Conservation (phyloP, 2,329 filamentous ascomycete genomes). For the Cladophialophora bantiana region DNA sequence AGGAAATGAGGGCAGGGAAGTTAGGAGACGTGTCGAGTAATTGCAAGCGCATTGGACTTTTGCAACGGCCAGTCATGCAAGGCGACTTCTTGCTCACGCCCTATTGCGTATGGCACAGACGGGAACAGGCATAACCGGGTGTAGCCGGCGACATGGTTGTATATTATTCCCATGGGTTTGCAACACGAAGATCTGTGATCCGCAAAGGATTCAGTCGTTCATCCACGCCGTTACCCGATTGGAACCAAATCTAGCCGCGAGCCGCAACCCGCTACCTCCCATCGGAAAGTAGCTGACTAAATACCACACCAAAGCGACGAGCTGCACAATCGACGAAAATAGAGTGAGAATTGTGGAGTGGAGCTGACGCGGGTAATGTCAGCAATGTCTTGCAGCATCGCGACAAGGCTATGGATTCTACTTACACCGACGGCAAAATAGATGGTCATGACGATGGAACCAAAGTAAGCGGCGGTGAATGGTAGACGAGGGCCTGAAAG, state of each 20-base stretch:
- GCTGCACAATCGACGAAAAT: slow-evolving; percentile 80
- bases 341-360: slow-evolving; percentile 85
- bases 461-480: slow-evolving; percentile 94
- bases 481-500: slow-evolving; percentile 83
- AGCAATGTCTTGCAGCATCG: slow-evolving; percentile 83
- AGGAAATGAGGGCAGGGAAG: slow-evolving; percentile 68
- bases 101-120: background rate
- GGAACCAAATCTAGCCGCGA: slow-evolving; percentile 85
- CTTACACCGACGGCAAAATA: slow-evolving; percentile 87
- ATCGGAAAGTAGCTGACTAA: slow-evolving; percentile 97
- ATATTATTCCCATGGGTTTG: background rate
- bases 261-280: slow-evolving; percentile 85
- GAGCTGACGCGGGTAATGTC: slow-evolving; percentile 85
- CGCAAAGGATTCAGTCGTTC: slow-evolving; percentile 24
- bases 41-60: slow-evolving; percentile 12
- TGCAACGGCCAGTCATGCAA: background rate
- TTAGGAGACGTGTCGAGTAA: slow-evolving; percentile 68
- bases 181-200: slow-evolving; percentile 2
- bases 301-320: slow-evolving; percentile 88
- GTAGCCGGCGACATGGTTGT: slow-evolving; percentile 6
- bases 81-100: background rate
- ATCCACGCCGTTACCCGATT: slow-evolving; percentile 82
- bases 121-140: slow-evolving; percentile 14
- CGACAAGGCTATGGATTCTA: slow-evolving; percentile 74
- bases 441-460: slow-evolving; percentile 85